These are phyloP conservation scores for Peronospora belbahrii DNA, from an alignment of 352 stramenopile species.

Conservation along the genomic window DNA sequence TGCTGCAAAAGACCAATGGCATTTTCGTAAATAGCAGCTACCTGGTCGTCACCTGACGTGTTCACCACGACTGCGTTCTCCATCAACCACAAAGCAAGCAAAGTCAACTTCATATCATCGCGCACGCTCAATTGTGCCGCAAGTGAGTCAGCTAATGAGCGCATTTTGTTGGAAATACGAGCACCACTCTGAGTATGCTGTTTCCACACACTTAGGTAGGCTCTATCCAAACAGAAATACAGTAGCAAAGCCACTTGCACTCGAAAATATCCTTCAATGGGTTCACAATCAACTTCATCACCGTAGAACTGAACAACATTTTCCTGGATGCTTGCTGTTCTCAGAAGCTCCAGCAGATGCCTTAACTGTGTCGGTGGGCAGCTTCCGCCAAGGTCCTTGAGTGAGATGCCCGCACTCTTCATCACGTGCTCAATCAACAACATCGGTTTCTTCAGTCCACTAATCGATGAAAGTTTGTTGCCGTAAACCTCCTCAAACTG, in stretches of 20 bases:
- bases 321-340: slow-evolving; percentile 35
- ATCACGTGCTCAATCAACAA: slow-evolving; percentile 73
- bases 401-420: slow-evolving; percentile 47
- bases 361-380: slow-evolving; percentile 41
- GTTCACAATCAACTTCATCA: slow-evolving; percentile 53
- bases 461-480: slow-evolving; percentile 16
- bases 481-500: slow-evolving; percentile 68
- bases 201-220: slow-evolving; percentile 51
- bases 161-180: slow-evolving; percentile 57
- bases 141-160: slow-evolving; percentile 56
- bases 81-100: slow-evolving; percentile 71
- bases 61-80: slow-evolving; percentile 76
- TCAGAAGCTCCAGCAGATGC: slow-evolving; percentile 50
- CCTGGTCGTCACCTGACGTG: slow-evolving; percentile 50
- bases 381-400: slow-evolving; percentile 32
- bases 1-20: slow-evolving; percentile 56
- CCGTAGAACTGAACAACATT: slow-evolving; percentile 57
- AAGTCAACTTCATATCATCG: slow-evolving; percentile 77
- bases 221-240: slow-evolving; percentile 73
- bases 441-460: slow-evolving; percentile 32
- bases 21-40: slow-evolving; percentile 52
- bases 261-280: slow-evolving; percentile 71
- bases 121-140: slow-evolving; percentile 62
- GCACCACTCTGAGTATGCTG: slow-evolving; percentile 38
- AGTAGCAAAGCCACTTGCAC: slow-evolving; percentile 63